Percentiles rank a stretch among this genome's conserved stretches.
These are phyloP conservation scores for Chlorokybus atmophyticus DNA, from an alignment of 139 green algal species.

Conservation along the genomic window DNA sequence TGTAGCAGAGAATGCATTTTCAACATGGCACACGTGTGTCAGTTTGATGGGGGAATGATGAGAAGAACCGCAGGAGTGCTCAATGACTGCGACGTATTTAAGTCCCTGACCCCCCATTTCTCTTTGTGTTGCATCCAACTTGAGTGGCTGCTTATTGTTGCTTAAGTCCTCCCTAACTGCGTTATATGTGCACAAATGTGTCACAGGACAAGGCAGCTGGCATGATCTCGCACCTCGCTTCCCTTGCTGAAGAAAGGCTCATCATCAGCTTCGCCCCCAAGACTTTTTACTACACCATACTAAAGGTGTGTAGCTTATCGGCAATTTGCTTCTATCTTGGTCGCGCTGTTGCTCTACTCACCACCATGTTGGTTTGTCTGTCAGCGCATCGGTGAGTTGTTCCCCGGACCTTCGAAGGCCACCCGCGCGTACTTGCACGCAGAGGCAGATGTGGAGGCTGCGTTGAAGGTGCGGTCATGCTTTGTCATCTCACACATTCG, in stretches of 20 bases:
- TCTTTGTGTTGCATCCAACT: neutral
- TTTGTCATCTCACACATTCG: too few species aligned
- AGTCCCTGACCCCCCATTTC: too few species aligned
- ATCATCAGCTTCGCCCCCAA: constrained; percentile 95
- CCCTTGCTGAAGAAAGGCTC: constrained; percentile 62
- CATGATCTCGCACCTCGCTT: constrained; percentile 87
- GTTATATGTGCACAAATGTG: too few species aligned
- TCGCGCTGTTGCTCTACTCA: too few species aligned
- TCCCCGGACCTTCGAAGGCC: constrained; percentile 85
- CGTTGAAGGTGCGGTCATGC: constrained; percentile 39
- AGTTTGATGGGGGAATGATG: too few species aligned
- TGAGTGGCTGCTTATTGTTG: neutral
- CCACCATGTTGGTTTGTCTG: too few species aligned
- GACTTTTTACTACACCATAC: constrained; percentile 31
- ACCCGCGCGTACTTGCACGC: constrained; percentile 92
- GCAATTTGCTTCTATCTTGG: too few species aligned
- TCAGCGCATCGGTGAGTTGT: constrained; percentile 90
- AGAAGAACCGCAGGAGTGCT: too few species aligned
- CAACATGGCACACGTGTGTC: too few species aligned
- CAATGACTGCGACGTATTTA: too few species aligned
- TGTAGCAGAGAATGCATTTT: neutral
- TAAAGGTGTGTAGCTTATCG: constrained; percentile 37
- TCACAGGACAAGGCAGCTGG: constrained; percentile 78
- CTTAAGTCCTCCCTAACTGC: too few species aligned
- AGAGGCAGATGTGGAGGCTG: constrained; percentile 82